Evolutionary conservation across 371 early-diverging fungal species (phyloP).

Genomic region (Mortierella sp.): DNA sequence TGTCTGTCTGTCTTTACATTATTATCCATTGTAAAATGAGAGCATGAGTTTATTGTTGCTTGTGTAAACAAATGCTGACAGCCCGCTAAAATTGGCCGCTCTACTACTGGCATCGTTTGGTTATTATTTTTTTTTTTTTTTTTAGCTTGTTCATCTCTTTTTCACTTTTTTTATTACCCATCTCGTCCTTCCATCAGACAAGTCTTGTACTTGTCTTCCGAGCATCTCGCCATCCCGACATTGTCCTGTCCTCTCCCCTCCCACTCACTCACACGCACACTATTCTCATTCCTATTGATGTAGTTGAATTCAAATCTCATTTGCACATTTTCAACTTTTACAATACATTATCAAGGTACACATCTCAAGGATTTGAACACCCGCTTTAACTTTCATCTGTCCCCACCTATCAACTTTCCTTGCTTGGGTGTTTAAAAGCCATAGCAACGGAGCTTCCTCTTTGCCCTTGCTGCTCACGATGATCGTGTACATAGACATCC

Average conservation of each 20-base stretch:
- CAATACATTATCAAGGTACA: constrained; percentile 1
- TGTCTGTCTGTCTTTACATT: too few relatives aligned
- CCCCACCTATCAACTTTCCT: neutral
- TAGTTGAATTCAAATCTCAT: neutral
- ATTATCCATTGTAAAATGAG: neutral
- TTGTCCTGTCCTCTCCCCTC: neutral
- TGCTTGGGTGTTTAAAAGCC: neutral
- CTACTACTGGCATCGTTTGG: neutral
- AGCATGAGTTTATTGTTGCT: neutral
- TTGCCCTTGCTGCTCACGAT: neutral
- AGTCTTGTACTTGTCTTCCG: too few relatives aligned
- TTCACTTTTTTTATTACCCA: neutral
- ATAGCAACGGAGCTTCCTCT: neutral
- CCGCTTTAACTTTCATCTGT: neutral
- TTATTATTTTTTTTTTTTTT: neutral
- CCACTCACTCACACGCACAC: neutral
- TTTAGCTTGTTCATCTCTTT: neutral
- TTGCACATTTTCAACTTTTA: neutral
- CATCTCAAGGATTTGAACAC: neutral
- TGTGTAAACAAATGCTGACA: neutral
- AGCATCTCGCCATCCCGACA: neutral
- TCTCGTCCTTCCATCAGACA: neutral
- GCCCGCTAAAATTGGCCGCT: neutral
- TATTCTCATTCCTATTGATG: neutral
- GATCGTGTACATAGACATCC: neutral